A percentile compares a stretch with the other conserved stretches of the same genome.
These are phyloP conservation scores for Dendrostoma leiphaemia DNA, from an alignment of 2,329 filamentous ascomycete genomes.

Conservation along the genomic window DNA sequence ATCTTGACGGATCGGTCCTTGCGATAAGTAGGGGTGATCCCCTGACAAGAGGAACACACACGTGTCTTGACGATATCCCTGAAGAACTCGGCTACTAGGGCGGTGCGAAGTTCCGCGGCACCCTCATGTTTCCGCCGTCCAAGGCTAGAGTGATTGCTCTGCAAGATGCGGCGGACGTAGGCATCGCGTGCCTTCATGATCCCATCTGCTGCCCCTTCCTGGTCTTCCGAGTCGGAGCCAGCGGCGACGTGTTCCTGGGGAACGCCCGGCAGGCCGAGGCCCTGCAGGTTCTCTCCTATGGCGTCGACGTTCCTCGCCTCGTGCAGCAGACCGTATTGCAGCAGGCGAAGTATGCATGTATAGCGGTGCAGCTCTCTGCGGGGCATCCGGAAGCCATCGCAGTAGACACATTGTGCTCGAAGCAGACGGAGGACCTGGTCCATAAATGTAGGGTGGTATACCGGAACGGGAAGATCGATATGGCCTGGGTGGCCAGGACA, in stretches of 20 bases:
- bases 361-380: slow-evolving; percentile 75
- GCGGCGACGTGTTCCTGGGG: slow-evolving; percentile 47
- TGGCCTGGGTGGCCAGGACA: slow-evolving; percentile 95
- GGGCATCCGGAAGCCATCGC: slow-evolving; percentile 80
- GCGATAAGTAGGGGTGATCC: slow-evolving; percentile 77
- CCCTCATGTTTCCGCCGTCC: slow-evolving; percentile 77
- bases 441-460: slow-evolving; percentile 97
- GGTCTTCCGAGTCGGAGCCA: slow-evolving; percentile 63
- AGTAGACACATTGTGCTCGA: slow-evolving; percentile 86
- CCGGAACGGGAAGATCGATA: slow-evolving; percentile 87
- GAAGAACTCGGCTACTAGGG: slow-evolving; percentile 79
- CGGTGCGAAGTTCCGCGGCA: slow-evolving; percentile 71
- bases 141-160: slow-evolving; percentile 49
- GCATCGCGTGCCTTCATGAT: slow-evolving; percentile 52
- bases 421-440: slow-evolving; percentile 85
- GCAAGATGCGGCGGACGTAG: slow-evolving; percentile 74
- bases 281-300: slow-evolving; percentile 45
- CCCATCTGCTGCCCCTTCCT: slow-evolving; percentile 47
- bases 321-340: slow-evolving; percentile 78
- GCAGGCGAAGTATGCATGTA: slow-evolving; percentile 77
- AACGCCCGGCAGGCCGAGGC: slow-evolving; percentile 38
- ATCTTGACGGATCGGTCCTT: slow-evolving; percentile 93
- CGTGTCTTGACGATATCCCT: slow-evolving; percentile 67
- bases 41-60: slow-evolving; percentile 65
- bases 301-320: slow-evolving; percentile 61